These are phyloP conservation scores for Tolypocladium paradoxum DNA, from an alignment of 2,329 filamentous ascomycete genomes.

Conservation along the genomic window DNA sequence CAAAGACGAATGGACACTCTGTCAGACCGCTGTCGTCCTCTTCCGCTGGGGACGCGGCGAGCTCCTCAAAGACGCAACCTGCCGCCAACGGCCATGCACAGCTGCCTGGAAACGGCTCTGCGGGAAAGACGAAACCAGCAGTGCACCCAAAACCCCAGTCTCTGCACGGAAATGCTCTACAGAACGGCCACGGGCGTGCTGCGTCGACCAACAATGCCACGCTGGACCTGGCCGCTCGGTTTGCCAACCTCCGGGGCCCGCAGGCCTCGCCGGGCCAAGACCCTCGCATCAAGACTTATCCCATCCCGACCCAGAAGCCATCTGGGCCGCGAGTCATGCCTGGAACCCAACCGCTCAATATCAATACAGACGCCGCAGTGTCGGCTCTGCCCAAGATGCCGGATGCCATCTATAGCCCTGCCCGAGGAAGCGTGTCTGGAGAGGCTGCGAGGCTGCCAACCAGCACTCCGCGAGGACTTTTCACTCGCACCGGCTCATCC, in stretches of 20 bases:
- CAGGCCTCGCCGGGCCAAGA: constrained; percentile 34
- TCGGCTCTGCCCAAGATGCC: constrained; percentile 57
- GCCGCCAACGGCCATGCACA: constrained; percentile 4
- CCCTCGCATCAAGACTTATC: constrained; percentile 40
- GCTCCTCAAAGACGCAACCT: neutral
- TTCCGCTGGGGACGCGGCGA: neutral
- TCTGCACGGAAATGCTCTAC: constrained; percentile 48
- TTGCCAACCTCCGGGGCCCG: constrained; percentile 42
- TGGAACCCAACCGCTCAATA: constrained; percentile 27
- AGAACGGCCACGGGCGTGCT: constrained; percentile 18
- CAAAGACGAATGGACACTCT: constrained; percentile 5
- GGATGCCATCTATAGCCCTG: constrained; percentile 69
- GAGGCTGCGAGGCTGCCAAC: constrained; percentile 55
- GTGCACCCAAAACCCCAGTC: constrained; percentile 58
- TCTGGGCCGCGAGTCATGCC: constrained; percentile 45
- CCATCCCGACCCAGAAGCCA: constrained; percentile 27
- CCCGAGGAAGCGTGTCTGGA: constrained; percentile 56
- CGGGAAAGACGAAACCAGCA: constrained; percentile 29
- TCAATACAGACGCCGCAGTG: constrained; percentile 39
- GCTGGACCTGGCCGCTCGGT: constrained; percentile 44
- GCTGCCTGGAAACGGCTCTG: constrained; percentile 9
- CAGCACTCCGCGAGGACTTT: constrained; percentile 53
- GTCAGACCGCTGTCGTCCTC: neutral
- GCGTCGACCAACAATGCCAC: constrained; percentile 18
- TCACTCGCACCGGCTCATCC: constrained; percentile 47